Evolutionary conservation across 192 early-diverging fungal species (phyloP), one percentile per base, ranked within the genome.

Genomic region (Lunasporangiospora selenospora): DNA sequence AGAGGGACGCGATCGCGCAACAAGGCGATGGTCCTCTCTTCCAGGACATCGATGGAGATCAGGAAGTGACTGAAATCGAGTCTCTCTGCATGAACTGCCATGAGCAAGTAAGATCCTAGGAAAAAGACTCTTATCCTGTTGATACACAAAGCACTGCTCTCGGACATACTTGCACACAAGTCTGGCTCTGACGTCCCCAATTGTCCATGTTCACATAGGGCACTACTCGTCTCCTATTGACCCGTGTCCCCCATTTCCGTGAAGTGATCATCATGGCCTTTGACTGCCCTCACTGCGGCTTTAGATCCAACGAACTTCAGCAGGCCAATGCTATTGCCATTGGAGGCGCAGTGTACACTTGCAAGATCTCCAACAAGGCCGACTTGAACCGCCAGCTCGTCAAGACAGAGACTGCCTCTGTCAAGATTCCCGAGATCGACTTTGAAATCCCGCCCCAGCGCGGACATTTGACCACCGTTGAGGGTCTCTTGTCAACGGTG

Each of bases 361-460:
- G 88, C 49, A 62, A 75, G 21, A 75, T 95, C 57, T 63, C 81
- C 12, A 81, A 56, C 52, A 91, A 91, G 71, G 80, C 77, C 53
- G 96, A 98, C 75, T 79, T 97, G 21, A 90, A 92, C 82, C 90
- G 96, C 33, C 96, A 98, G 69, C 57, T 98, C 40, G 92, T 98
- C 48, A 95, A 95, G 73, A 89, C 92, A 27, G 91, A 90, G 55
- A 89, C 81, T 47, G 91, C 91, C 5, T 80, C 87, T 3, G 87
- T 95, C 38, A 83, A 83, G 34, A 85, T 97, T 66, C 79, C 80
- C 3, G 96, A 98, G 60, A 67, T 96, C 16, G 93, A 98, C 56
- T 86, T 98, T 53, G 90, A 95, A 42, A 93, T 97, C 54, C 95
- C 96, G 63, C 80, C 94, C 4, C 87, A 88, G 62, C 83, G 85